Conservation (phyloP, 2,329 filamentous ascomycete species). For the Polytolypa hystricis region DNA sequence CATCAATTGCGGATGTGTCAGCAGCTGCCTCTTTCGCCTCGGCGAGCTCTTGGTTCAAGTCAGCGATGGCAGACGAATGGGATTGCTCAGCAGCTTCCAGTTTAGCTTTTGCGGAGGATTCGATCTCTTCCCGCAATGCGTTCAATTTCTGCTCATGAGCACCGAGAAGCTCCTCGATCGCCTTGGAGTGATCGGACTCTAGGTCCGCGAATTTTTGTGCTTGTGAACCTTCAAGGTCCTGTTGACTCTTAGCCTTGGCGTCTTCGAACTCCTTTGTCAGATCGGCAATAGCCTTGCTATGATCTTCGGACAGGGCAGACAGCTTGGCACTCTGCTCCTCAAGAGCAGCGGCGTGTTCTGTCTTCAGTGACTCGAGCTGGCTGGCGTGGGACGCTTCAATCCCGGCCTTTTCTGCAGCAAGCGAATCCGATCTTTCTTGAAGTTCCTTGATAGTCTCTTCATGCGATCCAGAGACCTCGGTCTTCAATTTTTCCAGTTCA, state of each 20-base stretch:
- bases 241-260: conserved; percentile 22
- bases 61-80: conserved; percentile 25
- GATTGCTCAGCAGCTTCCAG: conserved; percentile 25
- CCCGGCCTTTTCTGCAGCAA: conserved; percentile 5
- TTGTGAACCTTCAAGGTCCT: conserved; percentile 28
- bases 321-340: conserved; percentile 21
- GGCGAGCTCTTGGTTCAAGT: conserved; percentile 24
- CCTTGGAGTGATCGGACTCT: conserved; percentile 28
- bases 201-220: conserved; percentile 24
- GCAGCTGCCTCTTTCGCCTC: conserved; percentile 25
- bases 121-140: conserved; percentile 25
- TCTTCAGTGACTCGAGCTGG: conserved; percentile 11
- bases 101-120: conserved; percentile 25
- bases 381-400: conserved; percentile 7
- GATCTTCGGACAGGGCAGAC: conserved; percentile 17
- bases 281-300: conserved; percentile 20
- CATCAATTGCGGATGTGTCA: conserved; percentile 28
- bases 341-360: conserved; percentile 13
- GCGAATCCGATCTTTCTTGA: conserved; percentile 12
- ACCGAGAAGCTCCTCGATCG: conserved; percentile 30
- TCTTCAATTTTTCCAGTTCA: conserved; percentile 23
- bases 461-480: conserved; percentile 15
- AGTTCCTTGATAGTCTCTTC: conserved; percentile 9
- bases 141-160: conserved; percentile 30
- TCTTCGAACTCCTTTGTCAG: conserved; percentile 27